phyloP scores from a whole-genome alignment of 129 eudicot species.

The Solidago caesia region DNA sequence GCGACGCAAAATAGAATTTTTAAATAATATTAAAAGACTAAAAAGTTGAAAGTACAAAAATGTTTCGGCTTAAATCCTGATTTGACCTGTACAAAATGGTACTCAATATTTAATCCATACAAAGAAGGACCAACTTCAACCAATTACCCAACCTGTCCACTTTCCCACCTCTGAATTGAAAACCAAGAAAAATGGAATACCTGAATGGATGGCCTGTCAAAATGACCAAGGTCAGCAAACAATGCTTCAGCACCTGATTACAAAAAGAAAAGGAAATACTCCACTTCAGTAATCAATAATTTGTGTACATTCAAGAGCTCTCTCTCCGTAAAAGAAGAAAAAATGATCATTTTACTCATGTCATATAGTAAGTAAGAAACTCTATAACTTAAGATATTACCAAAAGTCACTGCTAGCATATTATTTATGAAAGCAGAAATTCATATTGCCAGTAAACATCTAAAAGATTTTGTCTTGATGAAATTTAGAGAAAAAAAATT shows the following conservation, averaged over 20 bases:
- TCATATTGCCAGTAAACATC: background rate
- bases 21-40: background rate
- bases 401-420: background rate
- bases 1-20: background rate
- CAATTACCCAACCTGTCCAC: background rate
- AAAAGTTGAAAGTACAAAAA: background rate
- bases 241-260: conserved; percentile 69
- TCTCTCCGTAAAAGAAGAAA: background rate
- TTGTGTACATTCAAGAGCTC: background rate
- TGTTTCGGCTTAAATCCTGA: background rate
- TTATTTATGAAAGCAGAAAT: background rate
- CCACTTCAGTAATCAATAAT: background rate
- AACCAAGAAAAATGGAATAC: conserved; percentile 35
- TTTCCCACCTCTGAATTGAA: background rate
- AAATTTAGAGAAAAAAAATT: too few relatives aligned
- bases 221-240: conserved; percentile 87
- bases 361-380: background rate
- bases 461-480: background rate
- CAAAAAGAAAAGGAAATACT: background rate
- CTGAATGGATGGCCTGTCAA: conserved; percentile 57
- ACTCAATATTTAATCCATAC: background rate
- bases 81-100: background rate
- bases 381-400: background rate
- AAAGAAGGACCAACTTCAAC: background rate
- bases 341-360: background rate